These are phyloP conservation scores for Colletotrichum sp. DNA, from an alignment of 2,329 filamentous ascomycete genomes.

Conservation along the genomic window DNA sequence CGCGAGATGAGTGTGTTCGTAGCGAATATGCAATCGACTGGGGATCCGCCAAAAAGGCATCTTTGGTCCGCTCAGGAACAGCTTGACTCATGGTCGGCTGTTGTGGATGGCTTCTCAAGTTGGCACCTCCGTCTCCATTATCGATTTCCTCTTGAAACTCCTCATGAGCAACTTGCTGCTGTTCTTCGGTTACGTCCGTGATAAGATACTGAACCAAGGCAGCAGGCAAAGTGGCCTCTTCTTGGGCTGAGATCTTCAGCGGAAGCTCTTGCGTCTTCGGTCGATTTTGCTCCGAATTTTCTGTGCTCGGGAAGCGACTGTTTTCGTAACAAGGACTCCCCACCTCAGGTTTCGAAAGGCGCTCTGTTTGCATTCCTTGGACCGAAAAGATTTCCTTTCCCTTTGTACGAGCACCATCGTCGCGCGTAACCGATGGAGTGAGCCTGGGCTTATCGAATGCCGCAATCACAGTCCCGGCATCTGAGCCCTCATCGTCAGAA, in stretches of 20 bases:
- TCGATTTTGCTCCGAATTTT: accelerated
- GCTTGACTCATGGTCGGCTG: not conserved
- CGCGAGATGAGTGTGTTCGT: not conserved
- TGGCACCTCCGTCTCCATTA: not conserved
- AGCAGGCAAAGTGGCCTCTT: not conserved
- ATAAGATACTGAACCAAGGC: not conserved
- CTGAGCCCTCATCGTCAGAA: not conserved
- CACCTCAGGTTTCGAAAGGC: not conserved
- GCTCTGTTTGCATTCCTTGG: not conserved
- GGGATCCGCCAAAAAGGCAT: not conserved
- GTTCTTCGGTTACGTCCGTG: too few relatives aligned
- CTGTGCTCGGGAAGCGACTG: accelerated
- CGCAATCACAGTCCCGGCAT: not conserved
- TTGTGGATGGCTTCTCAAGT: not conserved
- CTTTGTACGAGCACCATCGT: not conserved
- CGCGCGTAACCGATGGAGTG: not conserved
- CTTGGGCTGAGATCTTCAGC: not conserved
- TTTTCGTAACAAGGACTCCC: not conserved
- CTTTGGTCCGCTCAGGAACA: not conserved
- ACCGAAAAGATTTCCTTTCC: not conserved
- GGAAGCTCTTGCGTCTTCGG: not conserved
- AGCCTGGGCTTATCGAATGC: not conserved
- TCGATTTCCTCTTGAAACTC: not conserved
- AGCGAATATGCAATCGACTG: not conserved
- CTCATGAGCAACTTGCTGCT: not conserved